Percentiles rank a stretch among this genome's conserved stretches.
Evolutionary conservation across 2,329 filamentous ascomycete genomes (phyloP).

Genomic region (Aspergillus unguis): DNA sequence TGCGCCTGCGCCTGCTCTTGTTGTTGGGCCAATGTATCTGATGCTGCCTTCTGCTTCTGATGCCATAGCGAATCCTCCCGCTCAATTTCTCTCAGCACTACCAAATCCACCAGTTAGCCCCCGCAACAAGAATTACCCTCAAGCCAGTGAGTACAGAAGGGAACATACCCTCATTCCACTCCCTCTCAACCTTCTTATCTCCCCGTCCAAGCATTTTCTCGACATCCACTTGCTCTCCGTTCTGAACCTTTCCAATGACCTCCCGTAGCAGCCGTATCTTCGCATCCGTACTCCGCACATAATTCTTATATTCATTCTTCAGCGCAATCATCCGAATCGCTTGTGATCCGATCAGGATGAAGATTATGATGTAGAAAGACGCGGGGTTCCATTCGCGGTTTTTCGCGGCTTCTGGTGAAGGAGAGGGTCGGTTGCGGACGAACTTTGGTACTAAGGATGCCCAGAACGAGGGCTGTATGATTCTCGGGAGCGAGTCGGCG

Average conservation of each 20-base stretch:
- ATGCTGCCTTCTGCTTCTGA: conserved; percentile 20
- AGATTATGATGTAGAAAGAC: conserved; percentile 77
- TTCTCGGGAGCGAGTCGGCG: conserved; percentile 15
- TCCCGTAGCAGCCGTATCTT: conserved; percentile 74
- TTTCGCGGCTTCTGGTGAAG: conserved; percentile 11
- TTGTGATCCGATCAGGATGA: conserved; percentile 87
- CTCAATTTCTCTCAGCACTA: conserved; percentile 41
- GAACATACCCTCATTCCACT: conserved; percentile 78
- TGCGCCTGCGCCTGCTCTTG: conserved; percentile 29
- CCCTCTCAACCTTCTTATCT: conserved; percentile 67
- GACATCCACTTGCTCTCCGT: conserved; percentile 69
- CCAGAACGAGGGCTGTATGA: conserved; percentile 58
- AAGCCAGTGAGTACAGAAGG: not conserved
- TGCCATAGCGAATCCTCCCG: conserved; percentile 40
- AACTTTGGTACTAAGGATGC: conserved; percentile 38
- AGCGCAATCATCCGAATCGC: conserved; percentile 87
- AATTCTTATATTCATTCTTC: conserved; percentile 69
- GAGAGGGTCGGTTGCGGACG: conserved; percentile 19
- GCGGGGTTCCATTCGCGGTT: conserved; percentile 72
- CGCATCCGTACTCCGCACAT: conserved; percentile 71
- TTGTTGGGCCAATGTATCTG: conserved; percentile 1
- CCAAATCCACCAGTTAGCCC: conserved; percentile 6
- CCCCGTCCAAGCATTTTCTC: conserved; percentile 77
- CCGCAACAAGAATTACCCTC: not conserved
- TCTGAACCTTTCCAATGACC: conserved; percentile 46